Evolutionary conservation across 2,329 filamentous ascomycete species (phyloP).

Genomic region (Botrytis pseudocinerea): DNA sequence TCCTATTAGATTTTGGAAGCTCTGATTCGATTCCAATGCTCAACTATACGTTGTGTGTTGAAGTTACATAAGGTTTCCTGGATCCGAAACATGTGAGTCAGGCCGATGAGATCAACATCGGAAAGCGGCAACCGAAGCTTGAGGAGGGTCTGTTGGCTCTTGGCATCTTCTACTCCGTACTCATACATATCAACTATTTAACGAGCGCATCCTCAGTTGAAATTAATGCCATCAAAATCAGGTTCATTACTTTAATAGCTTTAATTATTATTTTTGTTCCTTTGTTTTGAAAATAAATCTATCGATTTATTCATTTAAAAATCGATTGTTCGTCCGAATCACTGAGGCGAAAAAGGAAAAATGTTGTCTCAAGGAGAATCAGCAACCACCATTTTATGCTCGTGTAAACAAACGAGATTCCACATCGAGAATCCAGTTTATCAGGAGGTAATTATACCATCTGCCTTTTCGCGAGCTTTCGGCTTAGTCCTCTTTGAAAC

Average conservation of each 20-base stretch:
- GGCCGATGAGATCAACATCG: background rate
- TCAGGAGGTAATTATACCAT: conserved; percentile 34
- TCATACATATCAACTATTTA: background rate
- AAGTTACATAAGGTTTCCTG: background rate
- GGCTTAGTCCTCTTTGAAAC: too few relatives aligned
- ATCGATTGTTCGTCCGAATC: background rate
- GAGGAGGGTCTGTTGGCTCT: background rate
- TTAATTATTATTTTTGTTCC: background rate
- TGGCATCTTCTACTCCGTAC: background rate
- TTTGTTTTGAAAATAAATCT: background rate
- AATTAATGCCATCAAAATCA: background rate
- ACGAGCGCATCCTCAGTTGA: background rate
- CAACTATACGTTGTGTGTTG: background rate
- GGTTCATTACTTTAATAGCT: background rate
- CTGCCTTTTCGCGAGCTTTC: too few relatives aligned
- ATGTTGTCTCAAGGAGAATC: conserved; percentile 29
- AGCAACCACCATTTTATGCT: conserved; percentile 36
- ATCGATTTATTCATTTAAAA: background rate
- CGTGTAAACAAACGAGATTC: conserved; percentile 41
- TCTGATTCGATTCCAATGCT: background rate
- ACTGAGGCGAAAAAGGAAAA: background rate
- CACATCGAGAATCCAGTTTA: conserved; percentile 40
- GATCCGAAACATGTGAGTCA: conserved; percentile 6
- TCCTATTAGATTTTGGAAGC: background rate
- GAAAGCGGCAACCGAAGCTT: background rate